Evolutionary conservation across 345 rosid species (phyloP).

Genomic region (Eucalyptus regnans): DNA sequence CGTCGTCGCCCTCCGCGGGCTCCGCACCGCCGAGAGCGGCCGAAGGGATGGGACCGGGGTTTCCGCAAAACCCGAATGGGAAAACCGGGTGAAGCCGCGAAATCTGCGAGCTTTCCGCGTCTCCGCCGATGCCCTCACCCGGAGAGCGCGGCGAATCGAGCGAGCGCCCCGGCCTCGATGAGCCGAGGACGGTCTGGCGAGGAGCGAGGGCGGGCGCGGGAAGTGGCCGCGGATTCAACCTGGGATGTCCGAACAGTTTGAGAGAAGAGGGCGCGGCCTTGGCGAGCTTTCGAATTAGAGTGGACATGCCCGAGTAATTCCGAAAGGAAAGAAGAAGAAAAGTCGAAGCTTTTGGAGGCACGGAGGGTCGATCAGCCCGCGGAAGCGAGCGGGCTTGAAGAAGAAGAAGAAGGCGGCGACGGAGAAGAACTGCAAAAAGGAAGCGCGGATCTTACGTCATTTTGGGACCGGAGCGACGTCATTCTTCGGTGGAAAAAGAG

Average conservation of each 20-base stretch:
- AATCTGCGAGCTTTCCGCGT: not conserved
- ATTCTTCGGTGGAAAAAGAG: not conserved
- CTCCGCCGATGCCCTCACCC: not conserved
- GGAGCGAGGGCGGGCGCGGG: not conserved
- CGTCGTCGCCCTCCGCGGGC: not conserved
- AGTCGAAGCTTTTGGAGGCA: not conserved
- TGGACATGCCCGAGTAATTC: not conserved
- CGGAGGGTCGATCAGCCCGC: not conserved
- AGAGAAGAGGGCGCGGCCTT: not conserved
- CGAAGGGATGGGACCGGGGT: not conserved
- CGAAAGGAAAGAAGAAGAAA: accelerated
- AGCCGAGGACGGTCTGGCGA: not conserved
- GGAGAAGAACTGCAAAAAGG: not conserved
- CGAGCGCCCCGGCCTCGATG: not conserved
- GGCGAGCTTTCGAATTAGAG: not conserved
- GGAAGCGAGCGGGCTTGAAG: not conserved
- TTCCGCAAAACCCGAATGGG: not conserved
- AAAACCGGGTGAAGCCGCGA: not conserved
- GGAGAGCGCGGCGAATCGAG: not conserved
- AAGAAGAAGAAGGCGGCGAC: not conserved
- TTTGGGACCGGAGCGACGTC: not conserved
- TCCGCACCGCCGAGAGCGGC: not conserved
- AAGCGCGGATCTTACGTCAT: not conserved
- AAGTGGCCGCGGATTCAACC: accelerated
- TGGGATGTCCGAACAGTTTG: not conserved